phyloP scores from a whole-genome alignment of 176 grass and related monocot genomes.

The Avena sativa region DNA sequence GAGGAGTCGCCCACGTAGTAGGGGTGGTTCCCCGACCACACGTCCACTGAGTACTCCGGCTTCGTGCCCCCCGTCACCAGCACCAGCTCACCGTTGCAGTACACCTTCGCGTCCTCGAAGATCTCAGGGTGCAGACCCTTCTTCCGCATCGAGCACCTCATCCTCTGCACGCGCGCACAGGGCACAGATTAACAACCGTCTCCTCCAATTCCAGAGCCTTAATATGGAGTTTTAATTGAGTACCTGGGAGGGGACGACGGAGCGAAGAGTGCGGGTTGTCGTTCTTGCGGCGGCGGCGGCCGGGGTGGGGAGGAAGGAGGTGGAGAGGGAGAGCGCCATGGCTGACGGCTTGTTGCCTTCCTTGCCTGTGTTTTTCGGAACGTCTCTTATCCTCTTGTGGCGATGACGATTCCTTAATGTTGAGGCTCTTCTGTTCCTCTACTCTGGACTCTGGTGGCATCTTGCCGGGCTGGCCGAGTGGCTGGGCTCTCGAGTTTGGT shows the following conservation, averaged over 20 bases:
- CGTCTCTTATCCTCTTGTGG: constrained; percentile 29
- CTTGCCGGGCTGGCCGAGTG: background rate
- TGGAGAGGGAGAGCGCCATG: constrained; percentile 83
- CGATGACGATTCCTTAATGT: background rate
- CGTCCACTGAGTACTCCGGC: constrained; percentile 85
- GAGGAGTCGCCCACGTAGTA: constrained; percentile 88
- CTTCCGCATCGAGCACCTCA: constrained; percentile 83
- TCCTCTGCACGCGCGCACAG: constrained; percentile 36
- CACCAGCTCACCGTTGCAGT: constrained; percentile 94
- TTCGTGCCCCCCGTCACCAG: constrained; percentile 91
- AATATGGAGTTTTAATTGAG: background rate
- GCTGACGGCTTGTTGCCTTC: background rate
- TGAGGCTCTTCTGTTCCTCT: background rate
- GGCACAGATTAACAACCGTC: background rate
- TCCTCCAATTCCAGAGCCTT: background rate
- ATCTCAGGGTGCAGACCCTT: constrained; percentile 92
- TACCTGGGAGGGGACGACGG: constrained; percentile 56
- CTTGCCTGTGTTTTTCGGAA: background rate
- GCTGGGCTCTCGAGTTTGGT: background rate
- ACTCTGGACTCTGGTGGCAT: too few species aligned
- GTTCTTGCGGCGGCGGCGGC: constrained; percentile 32
- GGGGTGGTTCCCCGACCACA: constrained; percentile 97
- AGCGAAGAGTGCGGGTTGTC: constrained; percentile 41
- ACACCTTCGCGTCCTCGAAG: constrained; percentile 89
- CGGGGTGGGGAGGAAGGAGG: constrained; percentile 61